Evolutionary conservation across 1,139 yeast genomes (phyloP).

Genomic region (Blastobotrys raffinosifermentans): DNA sequence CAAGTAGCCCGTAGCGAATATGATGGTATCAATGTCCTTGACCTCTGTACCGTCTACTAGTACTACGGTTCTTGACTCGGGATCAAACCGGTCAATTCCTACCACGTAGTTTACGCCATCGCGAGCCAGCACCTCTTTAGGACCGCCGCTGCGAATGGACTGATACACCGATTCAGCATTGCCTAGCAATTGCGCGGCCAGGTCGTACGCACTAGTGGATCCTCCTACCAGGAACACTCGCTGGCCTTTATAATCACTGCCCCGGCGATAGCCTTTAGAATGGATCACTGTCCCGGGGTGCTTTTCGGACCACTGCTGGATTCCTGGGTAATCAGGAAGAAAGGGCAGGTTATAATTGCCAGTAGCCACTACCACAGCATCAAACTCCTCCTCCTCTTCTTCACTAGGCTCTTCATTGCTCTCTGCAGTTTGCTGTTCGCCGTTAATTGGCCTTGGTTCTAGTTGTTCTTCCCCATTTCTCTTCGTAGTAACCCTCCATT

Average conservation of each 20-base stretch:
- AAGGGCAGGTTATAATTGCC: constrained; percentile 56
- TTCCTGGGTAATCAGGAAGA: constrained; percentile 50
- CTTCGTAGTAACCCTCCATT: constrained; percentile 38
- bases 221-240: constrained; percentile 54
- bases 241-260: constrained; percentile 36
- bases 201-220: constrained; percentile 58
- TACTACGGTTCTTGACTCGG: constrained; percentile 8
- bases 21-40: constrained; percentile 41
- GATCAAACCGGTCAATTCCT: constrained; percentile 11
- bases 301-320: constrained; percentile 42
- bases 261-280: constrained; percentile 51
- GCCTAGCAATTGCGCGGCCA: constrained; percentile 46
- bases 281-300: constrained; percentile 50
- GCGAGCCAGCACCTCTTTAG: constrained; percentile 7
- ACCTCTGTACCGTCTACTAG: constrained; percentile 17
- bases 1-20: constrained; percentile 62
- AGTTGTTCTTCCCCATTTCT: constrained; percentile 3
- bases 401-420: not conserved
- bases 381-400: constrained; percentile 32
- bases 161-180: constrained; percentile 40
- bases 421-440: not conserved
- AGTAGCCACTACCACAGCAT: constrained; percentile 51
- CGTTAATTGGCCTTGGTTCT: constrained; percentile 14
- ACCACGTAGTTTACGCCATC: constrained; percentile 6
- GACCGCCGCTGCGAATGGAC: constrained; percentile 39